Evolutionary conservation across 2,329 filamentous ascomycete genomes (phyloP).

Genomic region (Pseudomassariella vexata): DNA sequence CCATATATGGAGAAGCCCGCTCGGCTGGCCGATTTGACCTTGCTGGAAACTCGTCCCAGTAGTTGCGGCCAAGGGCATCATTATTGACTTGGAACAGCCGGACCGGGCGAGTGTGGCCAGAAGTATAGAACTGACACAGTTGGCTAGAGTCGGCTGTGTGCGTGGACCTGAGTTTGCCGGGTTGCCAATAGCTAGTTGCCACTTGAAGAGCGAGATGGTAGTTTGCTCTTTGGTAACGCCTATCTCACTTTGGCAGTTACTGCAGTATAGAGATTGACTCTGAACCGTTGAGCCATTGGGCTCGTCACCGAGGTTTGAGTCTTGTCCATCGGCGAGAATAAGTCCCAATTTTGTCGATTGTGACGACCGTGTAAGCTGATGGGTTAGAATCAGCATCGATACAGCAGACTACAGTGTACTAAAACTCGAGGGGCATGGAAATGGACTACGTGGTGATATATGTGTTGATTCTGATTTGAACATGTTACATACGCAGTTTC

Average conservation of each 20-base stretch:
- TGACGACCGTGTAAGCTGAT: too few species aligned
- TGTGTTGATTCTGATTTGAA: constrained; percentile 1
- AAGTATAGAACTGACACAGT: constrained; percentile 49
- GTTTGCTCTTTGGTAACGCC: constrained; percentile 41
- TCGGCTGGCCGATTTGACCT: neutral
- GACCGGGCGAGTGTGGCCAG: constrained; percentile 49
- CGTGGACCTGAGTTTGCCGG: constrained; percentile 13
- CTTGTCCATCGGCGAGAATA: too few species aligned
- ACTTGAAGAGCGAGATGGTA: constrained; percentile 51
- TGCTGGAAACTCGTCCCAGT: too few species aligned
- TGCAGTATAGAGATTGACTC: constrained; percentile 32
- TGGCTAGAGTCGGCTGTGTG: constrained; percentile 31
- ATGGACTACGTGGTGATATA: too few species aligned
- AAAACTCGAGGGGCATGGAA: too few species aligned
- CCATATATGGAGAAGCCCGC: constrained; percentile 47
- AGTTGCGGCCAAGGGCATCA: constrained; percentile 32
- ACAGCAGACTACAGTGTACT: too few species aligned
- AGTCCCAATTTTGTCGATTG: too few species aligned
- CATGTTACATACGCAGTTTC: too few species aligned
- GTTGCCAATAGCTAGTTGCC: constrained; percentile 42
- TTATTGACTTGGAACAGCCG: constrained; percentile 50
- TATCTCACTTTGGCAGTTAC: constrained; percentile 36
- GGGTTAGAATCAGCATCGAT: too few species aligned
- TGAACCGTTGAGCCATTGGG: too few species aligned
- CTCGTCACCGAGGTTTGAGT: too few species aligned